A percentile compares a stretch with the other conserved stretches of the same genome.
These are phyloP conservation scores for Chalara sp. DNA, from an alignment of 2,329 filamentous ascomycete genomes.

Conservation along the genomic window DNA sequence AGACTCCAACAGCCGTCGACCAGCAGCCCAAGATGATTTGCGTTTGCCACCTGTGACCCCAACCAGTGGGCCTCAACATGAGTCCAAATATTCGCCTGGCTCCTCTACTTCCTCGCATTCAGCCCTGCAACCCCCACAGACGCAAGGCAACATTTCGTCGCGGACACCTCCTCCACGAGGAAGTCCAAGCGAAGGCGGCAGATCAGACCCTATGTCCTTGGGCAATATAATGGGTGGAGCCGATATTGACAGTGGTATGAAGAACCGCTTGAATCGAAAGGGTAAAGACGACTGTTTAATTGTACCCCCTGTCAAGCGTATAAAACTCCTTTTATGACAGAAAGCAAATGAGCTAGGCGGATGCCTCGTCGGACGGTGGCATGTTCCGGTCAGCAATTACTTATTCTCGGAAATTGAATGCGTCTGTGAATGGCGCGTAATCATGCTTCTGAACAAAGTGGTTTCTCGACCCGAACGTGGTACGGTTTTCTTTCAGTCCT, in stretches of 20 bases:
- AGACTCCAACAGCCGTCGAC: constrained; percentile 19
- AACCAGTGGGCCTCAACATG: constrained; percentile 11
- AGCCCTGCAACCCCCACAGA: constrained; percentile 19
- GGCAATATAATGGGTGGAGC: constrained; percentile 27
- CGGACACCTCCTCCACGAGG: constrained; percentile 24
- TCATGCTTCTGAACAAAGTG: too few species aligned
- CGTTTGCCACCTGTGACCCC: constrained; percentile 28
- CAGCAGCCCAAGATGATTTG: constrained; percentile 25
- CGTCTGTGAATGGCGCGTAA: too few species aligned
- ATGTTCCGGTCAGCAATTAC: too few species aligned
- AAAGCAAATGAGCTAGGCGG: too few species aligned
- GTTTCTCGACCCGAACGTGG: too few species aligned
- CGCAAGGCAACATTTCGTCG: constrained; percentile 10
- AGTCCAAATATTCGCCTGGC: constrained; percentile 24
- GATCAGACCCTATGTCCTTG: constrained; percentile 27
- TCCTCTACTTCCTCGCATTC: constrained; percentile 25
- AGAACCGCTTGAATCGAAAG: constrained; percentile 23
- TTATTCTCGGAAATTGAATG: too few species aligned
- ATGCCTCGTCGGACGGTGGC: too few species aligned
- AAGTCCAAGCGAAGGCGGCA: constrained; percentile 18
- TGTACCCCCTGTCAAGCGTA: too few species aligned
- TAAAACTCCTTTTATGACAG: too few species aligned
- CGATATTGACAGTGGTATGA: constrained; percentile 27
- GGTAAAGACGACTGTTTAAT: constrained; percentile 2
- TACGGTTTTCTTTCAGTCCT: too few species aligned